Evolutionary conservation across 495 filamentous ascomycete genomes (phyloP), one percentile per base, ranked within the genome.

Genomic region (Neurospora sp.): DNA sequence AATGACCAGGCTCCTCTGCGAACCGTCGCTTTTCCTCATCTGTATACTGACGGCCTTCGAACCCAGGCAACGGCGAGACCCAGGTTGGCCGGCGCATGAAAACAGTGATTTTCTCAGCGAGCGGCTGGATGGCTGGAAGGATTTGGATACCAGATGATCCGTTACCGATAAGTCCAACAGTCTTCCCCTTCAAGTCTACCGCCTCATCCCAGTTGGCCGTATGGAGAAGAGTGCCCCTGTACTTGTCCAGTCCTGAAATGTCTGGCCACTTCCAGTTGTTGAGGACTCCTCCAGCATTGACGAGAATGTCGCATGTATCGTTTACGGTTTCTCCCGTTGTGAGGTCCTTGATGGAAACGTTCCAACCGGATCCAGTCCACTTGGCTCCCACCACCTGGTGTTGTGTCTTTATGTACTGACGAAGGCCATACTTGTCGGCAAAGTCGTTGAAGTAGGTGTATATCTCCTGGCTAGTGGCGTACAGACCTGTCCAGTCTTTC

Each of bases 41-140:
- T 8, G 72, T 76, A 41, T 76, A 76, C 54, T 59, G 39, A 4
- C 54, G 75, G 37, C 74, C 82, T 73, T 84, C 83, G 14, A 84
- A 80, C 41, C 85, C 83, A 31, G 87, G 27, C 41, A 70, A 23
- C 54, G 75, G 41, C 74, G 74, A 86, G 18, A 91, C 83, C 89
- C 89, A 91, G n/a, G 86, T 86, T 3, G 85, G 84, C 39, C 83
- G 84, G 7, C 89, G 85, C 16, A 87, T 86, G 44, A 88, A 91
- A 74, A 73, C 81, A 75, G 44, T 73, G 69, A 46, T 76, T 72
- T 70, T 78, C 71, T 81, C 77, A 69, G 84, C 3, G 14, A 84
- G 75, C 70, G 86, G 87, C 37, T 86, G 85, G 46, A 89, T 82
- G 2, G 79, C 80, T 14, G 87, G 85, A 12, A 89, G 81, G 40